Evolutionary conservation across 257 asterid species (phyloP).

Genomic region (Cordia subcordata): DNA sequence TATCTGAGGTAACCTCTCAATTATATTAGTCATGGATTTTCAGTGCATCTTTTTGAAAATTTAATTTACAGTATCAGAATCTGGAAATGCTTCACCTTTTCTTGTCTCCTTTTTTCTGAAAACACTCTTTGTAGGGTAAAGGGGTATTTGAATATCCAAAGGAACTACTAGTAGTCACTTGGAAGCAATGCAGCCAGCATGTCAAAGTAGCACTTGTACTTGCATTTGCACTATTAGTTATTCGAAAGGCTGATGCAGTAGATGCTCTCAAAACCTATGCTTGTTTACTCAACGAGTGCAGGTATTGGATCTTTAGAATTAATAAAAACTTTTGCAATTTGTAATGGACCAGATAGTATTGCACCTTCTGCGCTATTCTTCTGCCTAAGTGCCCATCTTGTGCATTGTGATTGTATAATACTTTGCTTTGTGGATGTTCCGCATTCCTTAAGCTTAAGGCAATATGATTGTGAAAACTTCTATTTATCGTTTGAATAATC

Average conservation of each 20-base stretch:
- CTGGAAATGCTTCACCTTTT: background rate
- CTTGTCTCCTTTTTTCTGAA: background rate
- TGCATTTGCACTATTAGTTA: slow-evolving; percentile 46
- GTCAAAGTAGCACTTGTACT: slow-evolving; percentile 47
- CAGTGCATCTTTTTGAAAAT: background rate
- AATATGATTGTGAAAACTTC: too few species aligned
- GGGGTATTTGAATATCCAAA: slow-evolving; percentile 29
- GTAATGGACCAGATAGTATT: too few species aligned
- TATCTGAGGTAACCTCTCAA: slow-evolving; percentile 43
- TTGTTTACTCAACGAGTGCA: slow-evolving; percentile 92
- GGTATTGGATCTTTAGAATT: slow-evolving; percentile 33
- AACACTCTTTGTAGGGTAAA: slow-evolving; percentile 34
- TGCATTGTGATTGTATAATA: background rate
- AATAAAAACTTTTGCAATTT: background rate
- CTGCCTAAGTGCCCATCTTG: background rate
- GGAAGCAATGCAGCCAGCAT: slow-evolving; percentile 58
- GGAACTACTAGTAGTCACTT: slow-evolving; percentile 25
- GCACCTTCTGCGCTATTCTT: too few species aligned
- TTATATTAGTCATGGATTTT: background rate
- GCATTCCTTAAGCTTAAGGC: too few species aligned
- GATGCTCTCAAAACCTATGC: slow-evolving; percentile 87
- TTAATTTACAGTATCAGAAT: background rate
- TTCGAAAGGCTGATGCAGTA: slow-evolving; percentile 78
- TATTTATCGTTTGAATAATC: too few species aligned
- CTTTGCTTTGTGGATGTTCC: too few species aligned